Base-by-base conservation (phyloP, 2,329 filamentous ascomycete species). In the Pyrenophora tritici-repentis region DNA sequence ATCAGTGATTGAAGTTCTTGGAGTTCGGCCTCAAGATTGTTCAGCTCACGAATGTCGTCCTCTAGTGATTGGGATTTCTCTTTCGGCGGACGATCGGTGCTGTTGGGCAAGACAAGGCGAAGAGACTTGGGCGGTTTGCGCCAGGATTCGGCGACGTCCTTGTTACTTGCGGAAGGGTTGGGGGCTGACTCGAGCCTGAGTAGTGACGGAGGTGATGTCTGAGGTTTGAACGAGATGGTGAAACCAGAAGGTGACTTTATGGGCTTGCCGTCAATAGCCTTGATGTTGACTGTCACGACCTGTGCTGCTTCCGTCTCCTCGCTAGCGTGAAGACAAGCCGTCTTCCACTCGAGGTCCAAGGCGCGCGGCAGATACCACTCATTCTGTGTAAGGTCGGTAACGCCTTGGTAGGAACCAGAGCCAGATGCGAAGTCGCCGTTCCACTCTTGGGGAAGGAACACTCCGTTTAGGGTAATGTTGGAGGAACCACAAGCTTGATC, bases 391-490 rank as follows among this genome's bases (percentile, higher is more conserved):
- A 67, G 56, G 43, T 67, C 58, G 52, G 68, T 56, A 26, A 66
- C 54, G 38, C 61, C 65, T 43, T 61, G 49, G 61, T 71, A 65
- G 29, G 65, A 66, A 31, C 68, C 73, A 17, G 65, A 66, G 24
- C 72, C 73, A 34, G 63, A 63, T 31, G 70, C 72, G 50, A 67
- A 61, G 54, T 72, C 65, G 57, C 71, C 72, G 47, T 66, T 59
- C 71, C 72, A 75, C 61, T 73, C 60, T 53, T 74, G 70, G 26
- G 67, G 64, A 22, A 76, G 67, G 46, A 65, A 59, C 18, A 72
- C 55, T 48, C 72, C 73, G 61, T 78, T 78, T 50, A 79, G 58
- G 13, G 73, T 72, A 53, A 78, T 63, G 67, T 78, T 76, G 33
- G 72, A 70, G 46, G 67, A 58, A 12, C 70, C 69, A 61, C 74